Conservation (phyloP, 352 stramenopile genomes). For the Globisporangium canariense region DNA sequence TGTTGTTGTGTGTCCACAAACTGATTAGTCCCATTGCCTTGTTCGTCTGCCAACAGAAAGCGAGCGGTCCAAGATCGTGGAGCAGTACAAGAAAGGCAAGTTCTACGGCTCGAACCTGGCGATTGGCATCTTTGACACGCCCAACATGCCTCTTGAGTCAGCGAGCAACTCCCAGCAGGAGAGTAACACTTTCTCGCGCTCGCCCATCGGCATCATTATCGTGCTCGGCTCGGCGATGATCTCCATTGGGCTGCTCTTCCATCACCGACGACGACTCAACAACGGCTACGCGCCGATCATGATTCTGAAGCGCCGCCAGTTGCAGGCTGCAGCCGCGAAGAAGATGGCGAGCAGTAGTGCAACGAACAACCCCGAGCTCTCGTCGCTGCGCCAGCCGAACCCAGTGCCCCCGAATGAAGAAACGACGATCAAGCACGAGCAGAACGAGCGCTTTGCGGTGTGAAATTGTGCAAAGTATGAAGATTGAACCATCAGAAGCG, state of each 20-base stretch:
- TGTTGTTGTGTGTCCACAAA: neutral
- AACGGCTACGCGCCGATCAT: constrained; percentile 64
- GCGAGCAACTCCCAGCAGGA: constrained; percentile 23
- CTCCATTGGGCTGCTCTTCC: constrained; percentile 49
- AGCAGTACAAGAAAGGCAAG: constrained; percentile 50
- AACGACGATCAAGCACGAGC: constrained; percentile 48
- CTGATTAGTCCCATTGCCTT: neutral
- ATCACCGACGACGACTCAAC: constrained; percentile 48
- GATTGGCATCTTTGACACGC: constrained; percentile 56
- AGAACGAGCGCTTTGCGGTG: constrained; percentile 65
- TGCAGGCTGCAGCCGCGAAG: constrained; percentile 30
- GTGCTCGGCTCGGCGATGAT: constrained; percentile 38
- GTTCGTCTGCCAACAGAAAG: constrained; percentile 24
- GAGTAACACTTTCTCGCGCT: constrained; percentile 26
- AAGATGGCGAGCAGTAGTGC: constrained; percentile 16
- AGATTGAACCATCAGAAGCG: no score
- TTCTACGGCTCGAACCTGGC: constrained; percentile 65
- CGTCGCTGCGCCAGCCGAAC: constrained; percentile 28
- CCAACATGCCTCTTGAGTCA: constrained; percentile 32
- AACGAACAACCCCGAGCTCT: constrained; percentile 20
- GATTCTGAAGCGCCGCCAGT: constrained; percentile 34
- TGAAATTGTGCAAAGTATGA: constrained; percentile 19
- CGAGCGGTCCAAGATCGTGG: constrained; percentile 50
- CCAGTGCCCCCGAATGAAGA: constrained; percentile 31
- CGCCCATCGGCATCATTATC: constrained; percentile 34